Percentiles rank a stretch among this genome's conserved stretches.
Evolutionary conservation across 371 early-diverging fungal species (phyloP).

Genomic region (Rhizopus arrhizus): DNA sequence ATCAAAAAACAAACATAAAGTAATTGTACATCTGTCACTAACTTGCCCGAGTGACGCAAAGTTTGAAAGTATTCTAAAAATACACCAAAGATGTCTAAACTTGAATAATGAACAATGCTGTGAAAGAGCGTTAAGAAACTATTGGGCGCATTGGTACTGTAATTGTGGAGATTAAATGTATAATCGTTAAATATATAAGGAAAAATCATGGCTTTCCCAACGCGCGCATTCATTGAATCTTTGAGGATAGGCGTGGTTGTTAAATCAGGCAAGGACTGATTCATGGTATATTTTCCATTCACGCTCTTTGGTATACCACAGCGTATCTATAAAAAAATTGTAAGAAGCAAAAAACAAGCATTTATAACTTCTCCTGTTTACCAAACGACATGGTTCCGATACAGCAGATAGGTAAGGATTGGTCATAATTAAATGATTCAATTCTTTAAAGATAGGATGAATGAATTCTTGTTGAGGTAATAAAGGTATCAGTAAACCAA

Average conservation of each 20-base stretch:
- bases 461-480: constrained; percentile 49
- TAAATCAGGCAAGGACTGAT: constrained; percentile 43
- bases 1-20: constrained; percentile 73
- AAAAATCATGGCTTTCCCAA: constrained; percentile 54
- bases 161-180: constrained; percentile 63
- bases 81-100: constrained; percentile 53
- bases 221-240: constrained; percentile 42
- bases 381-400: constrained; percentile 56
- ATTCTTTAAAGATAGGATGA: constrained; percentile 47
- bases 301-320: constrained; percentile 48
- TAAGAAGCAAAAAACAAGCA: background rate
- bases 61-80: constrained; percentile 43
- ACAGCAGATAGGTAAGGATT: constrained; percentile 50
- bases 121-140: constrained; percentile 67
- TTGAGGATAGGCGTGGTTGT: constrained; percentile 38
- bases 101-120: constrained; percentile 64
- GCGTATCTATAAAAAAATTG: constrained; percentile 36
- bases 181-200: constrained; percentile 65
- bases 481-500: constrained; percentile 47
- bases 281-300: constrained; percentile 42
- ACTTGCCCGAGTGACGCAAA: constrained; percentile 40
- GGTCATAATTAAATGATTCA: constrained; percentile 42
- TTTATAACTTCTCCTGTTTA: constrained; percentile 22
- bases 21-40: constrained; percentile 73
- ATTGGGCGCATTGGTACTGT: constrained; percentile 62